phyloP scores from a whole-genome alignment of 352 stramenopile species.

The Phytophthora europaea region DNA sequence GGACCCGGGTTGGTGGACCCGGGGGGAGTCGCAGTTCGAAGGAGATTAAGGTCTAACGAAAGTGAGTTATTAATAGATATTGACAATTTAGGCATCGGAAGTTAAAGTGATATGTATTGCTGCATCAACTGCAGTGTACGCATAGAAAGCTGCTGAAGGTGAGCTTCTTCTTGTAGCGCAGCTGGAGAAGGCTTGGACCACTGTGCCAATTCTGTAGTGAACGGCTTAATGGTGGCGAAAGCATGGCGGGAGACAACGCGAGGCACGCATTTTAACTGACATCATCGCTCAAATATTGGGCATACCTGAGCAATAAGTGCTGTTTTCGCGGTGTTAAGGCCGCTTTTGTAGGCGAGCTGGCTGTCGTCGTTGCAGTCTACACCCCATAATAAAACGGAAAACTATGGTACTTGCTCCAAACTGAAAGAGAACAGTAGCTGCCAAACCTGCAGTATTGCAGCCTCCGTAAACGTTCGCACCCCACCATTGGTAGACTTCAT shows the following conservation, averaged over 20 bases:
- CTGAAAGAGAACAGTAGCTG: neutral
- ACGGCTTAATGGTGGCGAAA: neutral
- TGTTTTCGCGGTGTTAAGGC: slow-evolving; percentile 70
- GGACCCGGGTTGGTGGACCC: too few species aligned
- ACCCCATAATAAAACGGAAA: neutral
- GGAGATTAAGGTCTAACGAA: too few species aligned
- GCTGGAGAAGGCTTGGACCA: too few species aligned
- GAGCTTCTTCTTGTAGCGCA: too few species aligned
- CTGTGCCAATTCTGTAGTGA: too few species aligned
- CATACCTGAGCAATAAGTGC: slow-evolving; percentile 63
- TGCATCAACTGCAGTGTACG: too few species aligned
- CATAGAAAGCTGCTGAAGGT: too few species aligned
- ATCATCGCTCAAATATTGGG: neutral
- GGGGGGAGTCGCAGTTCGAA: too few species aligned
- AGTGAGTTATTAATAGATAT: too few species aligned
- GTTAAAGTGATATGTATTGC: too few species aligned
- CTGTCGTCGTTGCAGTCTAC: slow-evolving; percentile 50
- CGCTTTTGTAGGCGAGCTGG: slow-evolving; percentile 55
- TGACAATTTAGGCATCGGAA: too few species aligned
- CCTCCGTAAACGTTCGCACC: slow-evolving; percentile 72
- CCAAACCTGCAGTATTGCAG: slow-evolving; percentile 59
- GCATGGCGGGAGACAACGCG: neutral
- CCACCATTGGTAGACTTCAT: slow-evolving; percentile 84
- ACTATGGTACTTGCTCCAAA: neutral
- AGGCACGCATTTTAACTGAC: too few species aligned